phyloP scores from a whole-genome alignment of 2,329 filamentous ascomycete species.

The Aulographum hederae region DNA sequence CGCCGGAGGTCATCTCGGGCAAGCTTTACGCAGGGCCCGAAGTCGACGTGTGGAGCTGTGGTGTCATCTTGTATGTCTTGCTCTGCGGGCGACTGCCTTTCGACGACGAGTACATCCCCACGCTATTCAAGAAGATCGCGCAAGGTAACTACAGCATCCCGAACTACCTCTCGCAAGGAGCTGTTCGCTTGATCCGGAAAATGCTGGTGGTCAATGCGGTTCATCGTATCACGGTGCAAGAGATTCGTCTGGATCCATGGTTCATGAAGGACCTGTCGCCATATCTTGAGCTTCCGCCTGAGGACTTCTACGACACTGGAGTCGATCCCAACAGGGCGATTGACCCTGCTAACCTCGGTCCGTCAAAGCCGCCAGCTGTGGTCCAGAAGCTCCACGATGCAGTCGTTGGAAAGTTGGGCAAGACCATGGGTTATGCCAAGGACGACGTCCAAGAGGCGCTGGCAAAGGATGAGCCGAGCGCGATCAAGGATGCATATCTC shows the following conservation, averaged over 20 bases:
- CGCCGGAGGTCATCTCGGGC: conserved; percentile 91
- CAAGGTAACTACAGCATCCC: conserved; percentile 87
- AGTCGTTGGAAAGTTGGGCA: conserved; percentile 88
- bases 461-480: conserved; percentile 79
- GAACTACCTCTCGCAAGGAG: conserved; percentile 73
- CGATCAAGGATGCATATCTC: conserved; percentile 97
- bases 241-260: conserved; percentile 88
- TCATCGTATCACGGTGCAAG: conserved; percentile 80
- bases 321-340: conserved; percentile 87
- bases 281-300: conserved; percentile 72
- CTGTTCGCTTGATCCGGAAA: conserved; percentile 64
- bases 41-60: conserved; percentile 96
- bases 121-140: conserved; percentile 93
- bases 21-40: conserved; percentile 96
- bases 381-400: conserved; percentile 83
- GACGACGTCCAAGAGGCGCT: conserved; percentile 90
- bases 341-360: conserved; percentile 62
- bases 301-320: conserved; percentile 89
- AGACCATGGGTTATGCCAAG: conserved; percentile 94
- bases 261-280: conserved; percentile 72
- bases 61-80: conserved; percentile 59
- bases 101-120: conserved; percentile 96
- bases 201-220: conserved; percentile 95
- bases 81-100: conserved; percentile 64
- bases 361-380: conserved; percentile 56